Base-by-base conservation (phyloP, 225 moss, liverwort and hornwort species). In the Asterella californica region DNA sequence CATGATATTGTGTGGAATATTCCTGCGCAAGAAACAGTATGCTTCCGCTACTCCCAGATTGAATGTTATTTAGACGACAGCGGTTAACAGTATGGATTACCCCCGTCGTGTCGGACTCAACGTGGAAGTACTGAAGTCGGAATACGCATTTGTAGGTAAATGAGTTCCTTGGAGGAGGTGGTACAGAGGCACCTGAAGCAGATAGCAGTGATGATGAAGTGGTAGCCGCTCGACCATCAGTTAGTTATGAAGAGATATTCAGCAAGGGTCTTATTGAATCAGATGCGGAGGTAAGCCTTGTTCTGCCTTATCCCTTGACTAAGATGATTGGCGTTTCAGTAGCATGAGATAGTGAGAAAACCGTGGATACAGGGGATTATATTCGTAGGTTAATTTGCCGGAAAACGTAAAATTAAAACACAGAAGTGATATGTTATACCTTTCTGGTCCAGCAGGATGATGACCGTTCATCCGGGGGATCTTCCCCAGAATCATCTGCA, bases 131-230 rank as follows among this genome's bases (percentile, higher is more conserved):
- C 47, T 77, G 53, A 62, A 77, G 61, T 47, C 65, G 63, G 25
- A 32, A 21, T 25, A 78, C 46, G 50, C 21, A 22, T 55, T 46
- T 84, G 37, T 74, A 97, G 96, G 94, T 94, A 37, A 99, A 99
- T 81, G 99, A 93, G 70, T 99, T 93, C 65, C 91, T 99, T 88
- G 92, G 93, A 89, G 99, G 99, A 70, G 92, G 91, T 79, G 99
- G 99, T 59, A 95, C 92, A 50, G 90, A 95, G 85, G 99, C 99
- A 78, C 99, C 99, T 4, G 95, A 91, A 68, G 90, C 90, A 76
- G 91, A 90, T 59, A 87, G 83, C 60, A 90, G 89, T 74, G 86
- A 85, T 9, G 99, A 99, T 72, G 95, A 95, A 83, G 86, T 84
- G 76, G 87, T 90, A 70, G 72, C 88, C 65, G 84, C 89, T 27